These are phyloP conservation scores for Herpotrichia juniperi DNA, from an alignment of 2,329 filamentous ascomycete genomes.

Conservation along the genomic window DNA sequence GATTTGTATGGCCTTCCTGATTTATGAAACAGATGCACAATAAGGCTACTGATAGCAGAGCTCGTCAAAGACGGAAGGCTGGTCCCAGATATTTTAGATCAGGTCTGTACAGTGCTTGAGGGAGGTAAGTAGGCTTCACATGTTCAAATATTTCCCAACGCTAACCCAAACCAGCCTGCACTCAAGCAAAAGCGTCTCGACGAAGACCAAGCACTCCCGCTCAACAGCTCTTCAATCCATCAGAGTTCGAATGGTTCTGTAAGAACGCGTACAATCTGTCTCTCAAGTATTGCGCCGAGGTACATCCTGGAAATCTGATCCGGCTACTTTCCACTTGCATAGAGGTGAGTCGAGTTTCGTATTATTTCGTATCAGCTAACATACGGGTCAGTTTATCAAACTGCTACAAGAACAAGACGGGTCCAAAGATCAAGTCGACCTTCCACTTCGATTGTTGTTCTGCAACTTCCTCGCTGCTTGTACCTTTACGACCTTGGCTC, in stretches of 20 bases:
- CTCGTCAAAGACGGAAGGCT: conserved; percentile 41
- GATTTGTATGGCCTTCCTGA: conserved; percentile 11
- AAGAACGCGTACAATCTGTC: conserved; percentile 82
- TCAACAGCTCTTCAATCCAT: conserved; percentile 58
- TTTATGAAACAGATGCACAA: conserved; percentile 46
- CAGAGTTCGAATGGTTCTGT: conserved; percentile 83
- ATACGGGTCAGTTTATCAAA: conserved; percentile 47
- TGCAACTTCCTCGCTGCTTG: conserved; percentile 70
- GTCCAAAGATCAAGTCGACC: conserved; percentile 48
- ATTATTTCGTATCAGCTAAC: conserved; percentile 5
- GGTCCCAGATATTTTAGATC: conserved; percentile 40
- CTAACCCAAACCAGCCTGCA: conserved; percentile 53
- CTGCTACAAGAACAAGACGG: conserved; percentile 37
- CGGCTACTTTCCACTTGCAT: conserved; percentile 59
- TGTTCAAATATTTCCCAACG: conserved; percentile 13
- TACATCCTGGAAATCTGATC: conserved; percentile 61
- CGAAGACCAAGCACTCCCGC: conserved; percentile 51
- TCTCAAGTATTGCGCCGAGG: conserved; percentile 65
- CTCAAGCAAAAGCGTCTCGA: conserved; percentile 52
- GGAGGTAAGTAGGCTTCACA: conserved; percentile 43
- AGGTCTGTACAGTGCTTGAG: conserved; percentile 64
- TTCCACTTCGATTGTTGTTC: conserved; percentile 66
- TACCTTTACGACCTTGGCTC: conserved; percentile 54
- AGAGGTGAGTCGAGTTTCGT: conserved; percentile 37
- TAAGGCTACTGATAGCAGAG: conserved; percentile 53